Conservation (phyloP, 139 green algal genomes). For the Limnomonas spitsbergensis region DNA sequence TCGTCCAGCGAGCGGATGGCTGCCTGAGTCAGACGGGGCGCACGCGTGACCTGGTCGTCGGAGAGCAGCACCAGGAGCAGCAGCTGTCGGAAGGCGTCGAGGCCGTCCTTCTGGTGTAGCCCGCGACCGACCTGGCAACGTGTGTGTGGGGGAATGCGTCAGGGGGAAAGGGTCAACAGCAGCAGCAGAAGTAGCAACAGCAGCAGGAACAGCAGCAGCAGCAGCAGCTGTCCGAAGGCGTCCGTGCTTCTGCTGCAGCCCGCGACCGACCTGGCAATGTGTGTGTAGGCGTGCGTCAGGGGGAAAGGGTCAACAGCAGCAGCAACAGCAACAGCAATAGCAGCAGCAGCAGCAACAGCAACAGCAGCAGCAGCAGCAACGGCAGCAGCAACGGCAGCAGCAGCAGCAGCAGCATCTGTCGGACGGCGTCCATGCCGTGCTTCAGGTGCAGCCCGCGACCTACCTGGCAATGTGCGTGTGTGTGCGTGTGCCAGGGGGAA, state of each 20-base stretch:
- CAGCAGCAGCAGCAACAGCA: neutral
- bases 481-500: too few relatives aligned
- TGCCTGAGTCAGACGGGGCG: neutral
- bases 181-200: too few relatives aligned
- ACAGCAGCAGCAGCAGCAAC: too few relatives aligned
- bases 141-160: neutral
- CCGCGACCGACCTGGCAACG: slow-evolving; percentile 27
- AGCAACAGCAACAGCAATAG: too few relatives aligned
- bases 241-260: slow-evolving; percentile 28
- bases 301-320: too few relatives aligned
- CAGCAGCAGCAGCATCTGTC: slow-evolving; percentile 1
- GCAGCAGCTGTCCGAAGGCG: slow-evolving; percentile 21
- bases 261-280: slow-evolving; percentile 26
- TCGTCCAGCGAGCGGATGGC: slow-evolving; percentile 27
- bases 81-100: slow-evolving; percentile 30
- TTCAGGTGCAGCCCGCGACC: slow-evolving; percentile 24
- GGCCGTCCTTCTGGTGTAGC: slow-evolving; percentile 24
- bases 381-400: too few relatives aligned
- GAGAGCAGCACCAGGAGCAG: neutral
- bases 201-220: neutral
- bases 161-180: too few relatives aligned
- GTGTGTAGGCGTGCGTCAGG: neutral
- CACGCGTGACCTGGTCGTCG: neutral
- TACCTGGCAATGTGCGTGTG: slow-evolving; percentile 23
- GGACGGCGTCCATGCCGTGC: slow-evolving; percentile 29